A percentile compares a stretch with the other conserved stretches of the same genome.
Evolutionary conservation across 805 yeast genomes (phyloP).

Genomic region (Candida dajiaensis): DNA sequence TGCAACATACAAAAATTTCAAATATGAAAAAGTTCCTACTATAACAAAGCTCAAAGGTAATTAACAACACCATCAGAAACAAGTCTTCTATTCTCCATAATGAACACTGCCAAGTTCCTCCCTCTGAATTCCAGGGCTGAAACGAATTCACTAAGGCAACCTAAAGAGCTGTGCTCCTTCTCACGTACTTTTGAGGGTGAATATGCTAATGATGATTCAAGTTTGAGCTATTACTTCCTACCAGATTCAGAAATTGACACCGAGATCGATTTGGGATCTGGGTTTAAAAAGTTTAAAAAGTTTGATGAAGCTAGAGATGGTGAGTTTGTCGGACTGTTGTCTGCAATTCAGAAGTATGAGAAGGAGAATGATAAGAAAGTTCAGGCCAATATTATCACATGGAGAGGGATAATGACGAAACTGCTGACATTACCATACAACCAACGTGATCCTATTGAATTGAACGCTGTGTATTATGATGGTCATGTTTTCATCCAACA

Average conservation of each 20-base stretch:
- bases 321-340: constrained; percentile 51
- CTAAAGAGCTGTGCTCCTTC: constrained; percentile 70
- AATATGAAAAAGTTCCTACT: no score
- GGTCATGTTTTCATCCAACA: constrained; percentile 63
- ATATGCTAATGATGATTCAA: constrained; percentile 44
- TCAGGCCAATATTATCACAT: constrained; percentile 66
- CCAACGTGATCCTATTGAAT: constrained; percentile 47
- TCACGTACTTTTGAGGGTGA: constrained; percentile 57
- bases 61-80: no score
- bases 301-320: constrained; percentile 54
- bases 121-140: constrained; percentile 37
- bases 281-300: constrained; percentile 52
- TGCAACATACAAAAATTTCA: background rate
- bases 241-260: constrained; percentile 69
- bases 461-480: constrained; percentile 66
- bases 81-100: background rate
- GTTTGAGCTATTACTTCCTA: constrained; percentile 69
- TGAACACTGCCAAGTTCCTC: constrained; percentile 8
- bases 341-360: constrained; percentile 54
- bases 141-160: constrained; percentile 73
- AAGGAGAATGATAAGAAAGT: constrained; percentile 34
- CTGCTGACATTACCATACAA: constrained; percentile 64
- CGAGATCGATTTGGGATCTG: constrained; percentile 56
- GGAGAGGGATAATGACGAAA: constrained; percentile 79
- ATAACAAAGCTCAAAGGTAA: no score